Base-by-base conservation (phyloP, 1,284 basidiomycete genomes). In the Melampsora americana region DNA sequence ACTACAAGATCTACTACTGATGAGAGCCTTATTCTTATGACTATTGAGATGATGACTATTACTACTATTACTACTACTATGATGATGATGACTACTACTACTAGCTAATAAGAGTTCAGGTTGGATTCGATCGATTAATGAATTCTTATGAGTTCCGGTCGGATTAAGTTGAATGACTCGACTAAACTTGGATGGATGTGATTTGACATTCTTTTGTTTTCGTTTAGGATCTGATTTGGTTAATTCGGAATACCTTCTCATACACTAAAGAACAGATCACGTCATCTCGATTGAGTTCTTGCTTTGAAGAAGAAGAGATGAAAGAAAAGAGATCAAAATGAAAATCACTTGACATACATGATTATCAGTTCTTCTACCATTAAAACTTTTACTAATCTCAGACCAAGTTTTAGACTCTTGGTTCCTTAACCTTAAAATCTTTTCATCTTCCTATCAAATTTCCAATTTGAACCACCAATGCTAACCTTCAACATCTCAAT, bases 321-420 rank as follows among this genome's bases (percentile, higher is more conserved):
- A 6, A n/a, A 9, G n/a, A 32, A 32, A 18, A 2, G 5, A 44
- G 12, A 46, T 46, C 59, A 46, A n/a, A 20, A 56, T 20, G 5
- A 26, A 28, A 26, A 12, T 1, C 9, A 65, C 50, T 66, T n/a
- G 46, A 77, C 61, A 28, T 60, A 80, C 79, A 44, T 78, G 60
- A 53, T 77, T 77, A 60, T 79, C 79, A 18, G 77, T 80, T 5
- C 79, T 50, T 2, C 56, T 16, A 7, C 71, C 78, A 7, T 69
- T 20, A 39, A 79, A 79, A 5, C 56, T 68, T 5, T 48, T 59
- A 16, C 79, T 35, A 23, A 80, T 79, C 50, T 79, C 78, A 42
- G 60, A 48, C 79, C 79, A 80, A 7, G 46, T 59, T 48, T 68
- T 76, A 0, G 61, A 23, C n/a, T 79, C 75, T 11, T 61, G 70